These are phyloP conservation scores for Metschnikowia dekortorum DNA, from an alignment of 805 yeast genomes.

Conservation along the genomic window DNA sequence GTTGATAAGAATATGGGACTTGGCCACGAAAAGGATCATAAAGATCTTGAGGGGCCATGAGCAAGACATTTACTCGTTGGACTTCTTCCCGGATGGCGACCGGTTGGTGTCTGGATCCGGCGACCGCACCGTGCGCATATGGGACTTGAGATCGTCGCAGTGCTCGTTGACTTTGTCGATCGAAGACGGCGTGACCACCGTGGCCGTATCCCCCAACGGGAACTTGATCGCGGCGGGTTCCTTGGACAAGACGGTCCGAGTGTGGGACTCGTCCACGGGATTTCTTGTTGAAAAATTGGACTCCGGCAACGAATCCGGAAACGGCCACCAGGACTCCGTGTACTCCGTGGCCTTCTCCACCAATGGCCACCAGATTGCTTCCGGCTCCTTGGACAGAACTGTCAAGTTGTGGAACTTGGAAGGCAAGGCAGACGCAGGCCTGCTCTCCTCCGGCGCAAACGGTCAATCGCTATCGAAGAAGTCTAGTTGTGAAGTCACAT, in stretches of 20 bases:
- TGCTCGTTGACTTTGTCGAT: constrained; percentile 84
- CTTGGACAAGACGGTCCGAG: constrained; percentile 89
- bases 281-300: constrained; percentile 88
- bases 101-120: constrained; percentile 94
- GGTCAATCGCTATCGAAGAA: constrained; percentile 23
- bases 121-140: constrained; percentile 91
- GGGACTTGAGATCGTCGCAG: constrained; percentile 91
- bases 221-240: constrained; percentile 94
- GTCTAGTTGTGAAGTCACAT: constrained; percentile 81
- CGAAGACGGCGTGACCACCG: constrained; percentile 98
- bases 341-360: constrained; percentile 92
- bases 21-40: constrained; percentile 77
- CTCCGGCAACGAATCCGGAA: constrained; percentile 79
- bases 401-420: constrained; percentile 93
- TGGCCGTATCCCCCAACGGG: constrained; percentile 95
- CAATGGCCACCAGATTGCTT: constrained; percentile 85
- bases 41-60: constrained; percentile 90
- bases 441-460: constrained; percentile 16
- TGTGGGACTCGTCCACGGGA: constrained; percentile 94
- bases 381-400: constrained; percentile 93
- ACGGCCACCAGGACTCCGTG: constrained; percentile 95
- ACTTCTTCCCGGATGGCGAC: constrained; percentile 91
- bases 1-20: constrained; percentile 93
- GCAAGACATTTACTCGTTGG: constrained; percentile 94
- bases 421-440: constrained; percentile 38